Evolutionary conservation across 441 rosid species (phyloP).

Genomic region (Populus hybrid): DNA sequence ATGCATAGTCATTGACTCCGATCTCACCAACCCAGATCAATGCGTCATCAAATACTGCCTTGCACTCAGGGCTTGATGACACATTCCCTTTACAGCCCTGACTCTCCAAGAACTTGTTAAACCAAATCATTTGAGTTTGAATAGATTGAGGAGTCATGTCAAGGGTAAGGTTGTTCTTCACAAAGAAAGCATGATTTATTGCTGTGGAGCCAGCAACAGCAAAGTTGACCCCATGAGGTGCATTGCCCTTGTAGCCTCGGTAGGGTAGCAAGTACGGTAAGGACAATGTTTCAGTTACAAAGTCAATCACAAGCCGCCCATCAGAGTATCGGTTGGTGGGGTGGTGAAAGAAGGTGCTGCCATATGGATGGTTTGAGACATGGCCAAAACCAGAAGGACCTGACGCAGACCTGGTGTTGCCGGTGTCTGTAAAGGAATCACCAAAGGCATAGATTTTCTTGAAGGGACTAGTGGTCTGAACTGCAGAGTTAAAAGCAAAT

Average conservation of each 20-base stretch:
- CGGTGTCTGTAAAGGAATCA: slow-evolving; percentile 94
- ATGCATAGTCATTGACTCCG: slow-evolving; percentile 88
- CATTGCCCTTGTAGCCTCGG: slow-evolving; percentile 26
- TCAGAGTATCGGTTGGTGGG: slow-evolving; percentile 91
- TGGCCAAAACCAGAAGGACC: slow-evolving; percentile 79
- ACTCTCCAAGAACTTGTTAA: slow-evolving; percentile 45
- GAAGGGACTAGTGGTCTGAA: slow-evolving; percentile 38
- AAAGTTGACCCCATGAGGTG: slow-evolving; percentile 63
- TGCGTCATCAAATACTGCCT: slow-evolving; percentile 45
- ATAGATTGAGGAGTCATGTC: slow-evolving; percentile 74
- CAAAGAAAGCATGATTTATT: slow-evolving; percentile 70
- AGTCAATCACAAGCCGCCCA: slow-evolving; percentile 85
- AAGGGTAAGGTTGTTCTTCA: slow-evolving; percentile 62
- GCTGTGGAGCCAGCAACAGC: slow-evolving; percentile 90
- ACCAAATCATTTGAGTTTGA: slow-evolving; percentile 70
- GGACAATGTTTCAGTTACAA: slow-evolving; percentile 58
- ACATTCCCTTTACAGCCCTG: slow-evolving; percentile 42
- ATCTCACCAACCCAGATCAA: slow-evolving; percentile 92
- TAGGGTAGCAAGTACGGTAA: slow-evolving; percentile 79
- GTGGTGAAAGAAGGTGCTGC: slow-evolving; percentile 70
- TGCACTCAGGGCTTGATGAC: slow-evolving; percentile 33
- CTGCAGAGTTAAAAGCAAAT: slow-evolving; percentile 11
- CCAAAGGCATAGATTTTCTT: slow-evolving; percentile 83
- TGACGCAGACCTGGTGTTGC: slow-evolving; percentile 59
- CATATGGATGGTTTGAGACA: slow-evolving; percentile 73